These are phyloP conservation scores for Thecaphora thlaspeos DNA, from an alignment of 1,284 basidiomycete species.

Conservation along the genomic window DNA sequence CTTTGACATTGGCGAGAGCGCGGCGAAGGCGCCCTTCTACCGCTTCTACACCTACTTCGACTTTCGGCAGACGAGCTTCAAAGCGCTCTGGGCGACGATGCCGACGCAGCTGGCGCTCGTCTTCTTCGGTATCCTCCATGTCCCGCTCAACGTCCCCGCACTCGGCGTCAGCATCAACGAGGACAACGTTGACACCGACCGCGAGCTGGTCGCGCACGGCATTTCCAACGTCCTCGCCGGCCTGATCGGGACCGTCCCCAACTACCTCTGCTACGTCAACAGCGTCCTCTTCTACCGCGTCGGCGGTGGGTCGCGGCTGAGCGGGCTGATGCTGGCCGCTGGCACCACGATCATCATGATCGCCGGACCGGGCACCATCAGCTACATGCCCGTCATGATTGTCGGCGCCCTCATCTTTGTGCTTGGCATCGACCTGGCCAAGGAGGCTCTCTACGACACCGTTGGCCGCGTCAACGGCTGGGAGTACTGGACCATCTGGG, in stretches of 20 bases:
- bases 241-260: conserved; percentile 71
- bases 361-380: conserved; percentile 68
- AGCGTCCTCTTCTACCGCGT: conserved; percentile 76
- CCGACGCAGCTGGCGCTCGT: conserved; percentile 63
- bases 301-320: conserved; percentile 79
- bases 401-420: conserved; percentile 87
- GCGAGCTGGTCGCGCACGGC: conserved; percentile 89
- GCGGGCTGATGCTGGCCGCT: conserved; percentile 80
- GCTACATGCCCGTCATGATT: conserved; percentile 57
- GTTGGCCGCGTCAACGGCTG: conserved; percentile 69
- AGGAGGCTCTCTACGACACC: conserved; percentile 93
- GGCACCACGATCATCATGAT: conserved; percentile 74
- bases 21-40: conserved; percentile 51
- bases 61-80: conserved; percentile 44
- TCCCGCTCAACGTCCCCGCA: conserved; percentile 71
- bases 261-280: conserved; percentile 61
- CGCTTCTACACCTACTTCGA: conserved; percentile 58
- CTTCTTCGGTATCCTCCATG: conserved; percentile 91
- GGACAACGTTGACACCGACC: conserved; percentile 85
- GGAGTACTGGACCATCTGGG: conserved; percentile 64
- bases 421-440: conserved; percentile 87
- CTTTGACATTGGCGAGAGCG: conserved; percentile 70
- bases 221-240: conserved; percentile 85
- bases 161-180: conserved; percentile 88
- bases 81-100: conserved; percentile 58